Conservation (phyloP, 345 rosid genomes). For the Raphanus sativus region DNA sequence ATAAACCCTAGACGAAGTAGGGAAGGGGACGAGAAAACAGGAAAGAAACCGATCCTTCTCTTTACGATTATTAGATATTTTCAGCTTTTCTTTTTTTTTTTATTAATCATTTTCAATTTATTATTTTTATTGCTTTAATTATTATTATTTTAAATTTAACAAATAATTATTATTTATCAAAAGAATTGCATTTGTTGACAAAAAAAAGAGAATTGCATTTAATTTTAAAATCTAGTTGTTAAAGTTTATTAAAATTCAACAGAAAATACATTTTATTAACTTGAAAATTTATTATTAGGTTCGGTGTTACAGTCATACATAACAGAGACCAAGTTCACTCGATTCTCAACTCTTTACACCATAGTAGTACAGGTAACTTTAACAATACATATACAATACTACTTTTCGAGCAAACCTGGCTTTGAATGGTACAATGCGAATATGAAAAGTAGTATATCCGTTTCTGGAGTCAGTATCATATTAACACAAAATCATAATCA, state of each 20-base stretch:
- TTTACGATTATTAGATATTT: background rate
- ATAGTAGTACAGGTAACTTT: background rate
- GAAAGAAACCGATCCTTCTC: background rate
- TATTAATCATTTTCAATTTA: too few relatives aligned
- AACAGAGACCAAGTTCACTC: background rate
- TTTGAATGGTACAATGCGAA: slow-evolving; percentile 2
- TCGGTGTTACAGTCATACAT: background rate
- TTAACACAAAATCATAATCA: slow-evolving; percentile 6
- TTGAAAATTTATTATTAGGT: background rate
- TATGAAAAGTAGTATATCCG: slow-evolving; percentile 2
- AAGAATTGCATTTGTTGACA: too few relatives aligned
- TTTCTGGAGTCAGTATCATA: background rate
- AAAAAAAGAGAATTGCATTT: too few relatives aligned
- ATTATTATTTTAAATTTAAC: too few relatives aligned
- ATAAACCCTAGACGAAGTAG: slow-evolving; percentile 29
- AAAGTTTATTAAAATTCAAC: too few relatives aligned
- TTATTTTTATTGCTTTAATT: too few relatives aligned
- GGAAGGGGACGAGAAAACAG: slow-evolving; percentile 22
- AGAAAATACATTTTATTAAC: too few relatives aligned
- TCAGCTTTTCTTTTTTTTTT: background rate
- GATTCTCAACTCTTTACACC: background rate
- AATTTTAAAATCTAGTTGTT: too few relatives aligned
- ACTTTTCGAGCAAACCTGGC: background rate
- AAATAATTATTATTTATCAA: too few relatives aligned
- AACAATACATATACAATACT: background rate